phyloP scores from a whole-genome alignment of 2,329 filamentous ascomycete species.

The Ophiostoma ulmi region DNA sequence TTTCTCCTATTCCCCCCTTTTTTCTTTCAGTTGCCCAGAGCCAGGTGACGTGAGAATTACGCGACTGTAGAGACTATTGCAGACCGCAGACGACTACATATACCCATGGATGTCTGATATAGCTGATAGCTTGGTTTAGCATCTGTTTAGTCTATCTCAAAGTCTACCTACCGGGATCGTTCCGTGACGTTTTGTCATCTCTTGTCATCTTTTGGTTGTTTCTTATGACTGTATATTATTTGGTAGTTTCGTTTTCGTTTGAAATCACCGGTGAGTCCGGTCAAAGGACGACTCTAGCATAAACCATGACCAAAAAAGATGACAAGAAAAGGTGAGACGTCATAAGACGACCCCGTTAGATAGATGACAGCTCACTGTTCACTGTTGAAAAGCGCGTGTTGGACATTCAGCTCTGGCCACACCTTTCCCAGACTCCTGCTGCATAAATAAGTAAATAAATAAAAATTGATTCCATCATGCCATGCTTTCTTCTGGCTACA shows the following conservation, averaged over 20 bases:
- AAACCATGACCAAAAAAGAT: neutral
- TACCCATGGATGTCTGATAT: neutral
- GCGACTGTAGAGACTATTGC: neutral
- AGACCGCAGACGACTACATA: neutral
- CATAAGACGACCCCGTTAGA: neutral
- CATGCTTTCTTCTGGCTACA: neutral
- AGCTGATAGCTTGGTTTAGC: conserved; percentile 6
- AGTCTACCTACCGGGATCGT: conserved; percentile 6
- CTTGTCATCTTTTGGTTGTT: neutral
- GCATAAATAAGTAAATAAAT: too few relatives aligned
- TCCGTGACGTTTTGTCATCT: neutral
- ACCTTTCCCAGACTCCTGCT: neutral
- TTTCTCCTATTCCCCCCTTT: neutral
- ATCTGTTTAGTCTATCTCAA: neutral
- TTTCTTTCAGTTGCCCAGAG: neutral
- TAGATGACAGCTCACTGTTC: neutral
- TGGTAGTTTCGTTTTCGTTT: neutral
- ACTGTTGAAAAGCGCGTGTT: neutral
- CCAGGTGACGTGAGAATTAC: conserved; percentile 2
- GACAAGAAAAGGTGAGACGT: neutral
- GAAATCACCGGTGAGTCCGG: neutral
- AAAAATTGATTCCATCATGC: neutral
- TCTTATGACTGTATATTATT: neutral
- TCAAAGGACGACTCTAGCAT: neutral
- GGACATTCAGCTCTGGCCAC: neutral